Conservation (phyloP, 2,329 filamentous ascomycete genomes). For the Aspergillus luchuensis region DNA sequence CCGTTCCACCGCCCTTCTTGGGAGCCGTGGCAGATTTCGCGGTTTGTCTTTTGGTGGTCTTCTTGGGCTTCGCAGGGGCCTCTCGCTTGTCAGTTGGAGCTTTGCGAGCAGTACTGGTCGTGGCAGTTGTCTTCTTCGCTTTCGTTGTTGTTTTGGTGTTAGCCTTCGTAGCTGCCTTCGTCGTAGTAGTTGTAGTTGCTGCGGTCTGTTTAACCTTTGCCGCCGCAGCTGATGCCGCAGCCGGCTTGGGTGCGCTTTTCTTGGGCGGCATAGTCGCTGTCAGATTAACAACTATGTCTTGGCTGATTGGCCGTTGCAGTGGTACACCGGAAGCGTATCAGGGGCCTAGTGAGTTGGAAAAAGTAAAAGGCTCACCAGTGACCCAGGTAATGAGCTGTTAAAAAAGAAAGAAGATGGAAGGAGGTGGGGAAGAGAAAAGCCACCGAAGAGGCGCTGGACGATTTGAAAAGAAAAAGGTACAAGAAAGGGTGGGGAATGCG, state of each 20-base stretch:
- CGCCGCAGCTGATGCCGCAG: conserved; percentile 18
- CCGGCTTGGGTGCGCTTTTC: conserved; percentile 28
- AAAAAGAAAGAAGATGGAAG: too few relatives aligned
- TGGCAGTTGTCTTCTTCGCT: conserved; percentile 25
- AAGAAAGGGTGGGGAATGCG: too few relatives aligned
- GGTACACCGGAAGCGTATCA: not conserved
- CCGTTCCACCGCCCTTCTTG: conserved; percentile 28
- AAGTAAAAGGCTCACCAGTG: too few relatives aligned
- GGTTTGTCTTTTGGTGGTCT: conserved; percentile 20
- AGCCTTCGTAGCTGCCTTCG: conserved; percentile 17
- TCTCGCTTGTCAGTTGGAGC: not conserved
- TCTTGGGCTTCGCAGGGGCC: conserved; percentile 25
- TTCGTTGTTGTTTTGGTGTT: conserved; percentile 26
- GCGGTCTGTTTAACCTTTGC: conserved; percentile 19
- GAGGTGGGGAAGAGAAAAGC: too few relatives aligned
- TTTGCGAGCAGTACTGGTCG: conserved; percentile 30
- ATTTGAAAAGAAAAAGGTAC: too few relatives aligned
- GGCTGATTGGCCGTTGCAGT: not conserved
- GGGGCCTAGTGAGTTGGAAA: not conserved
- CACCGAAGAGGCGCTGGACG: too few relatives aligned
- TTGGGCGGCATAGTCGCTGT: conserved; percentile 32
- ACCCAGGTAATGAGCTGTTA: too few relatives aligned
- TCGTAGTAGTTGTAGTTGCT: conserved; percentile 15
- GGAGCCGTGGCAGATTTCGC: conserved; percentile 23
- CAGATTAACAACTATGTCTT: not conserved